Percentiles rank a stretch among this genome's conserved stretches.
Evolutionary conservation across 2,329 filamentous ascomycete genomes (phyloP).

Genomic region (Colletotrichum sp.): DNA sequence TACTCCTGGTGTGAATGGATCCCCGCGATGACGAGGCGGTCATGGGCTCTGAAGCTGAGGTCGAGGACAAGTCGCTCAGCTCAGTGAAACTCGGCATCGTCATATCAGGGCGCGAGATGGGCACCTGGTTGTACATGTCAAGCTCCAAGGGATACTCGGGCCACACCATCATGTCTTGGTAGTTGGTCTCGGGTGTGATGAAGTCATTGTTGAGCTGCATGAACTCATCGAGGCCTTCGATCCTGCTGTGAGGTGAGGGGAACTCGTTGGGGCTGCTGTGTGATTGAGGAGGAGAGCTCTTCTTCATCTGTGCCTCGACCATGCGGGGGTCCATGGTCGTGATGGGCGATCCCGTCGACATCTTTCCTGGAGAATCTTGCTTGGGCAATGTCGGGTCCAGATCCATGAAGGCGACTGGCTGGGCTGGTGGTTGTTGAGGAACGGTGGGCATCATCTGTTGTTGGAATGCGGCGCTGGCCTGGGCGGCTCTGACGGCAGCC

Average conservation of each 20-base stretch:
- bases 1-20: constrained; percentile 51
- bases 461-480: constrained; percentile 39
- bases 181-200: constrained; percentile 37
- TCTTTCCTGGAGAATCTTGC: constrained; percentile 28
- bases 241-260: constrained; percentile 38
- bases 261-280: constrained; percentile 39
- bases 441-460: constrained; percentile 25
- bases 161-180: constrained; percentile 51
- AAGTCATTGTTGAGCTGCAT: constrained; percentile 42
- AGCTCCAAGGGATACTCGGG: constrained; percentile 47
- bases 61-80: constrained; percentile 44
- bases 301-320: constrained; percentile 31
- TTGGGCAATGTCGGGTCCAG: constrained; percentile 32
- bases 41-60: constrained; percentile 43
- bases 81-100: constrained; percentile 41
- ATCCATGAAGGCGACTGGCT: constrained; percentile 41
- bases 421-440: constrained; percentile 17
- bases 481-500: constrained; percentile 46
- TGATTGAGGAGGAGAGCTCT: constrained; percentile 34
- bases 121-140: constrained; percentile 42
- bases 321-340: constrained; percentile 36
- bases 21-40: constrained; percentile 43
- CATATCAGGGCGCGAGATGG: constrained; percentile 37
- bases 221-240: constrained; percentile 47
- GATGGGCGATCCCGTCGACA: constrained; percentile 31